These are phyloP conservation scores for Torrubiellomyces zombiae DNA, from an alignment of 2,329 filamentous ascomycete species.

Conservation along the genomic window DNA sequence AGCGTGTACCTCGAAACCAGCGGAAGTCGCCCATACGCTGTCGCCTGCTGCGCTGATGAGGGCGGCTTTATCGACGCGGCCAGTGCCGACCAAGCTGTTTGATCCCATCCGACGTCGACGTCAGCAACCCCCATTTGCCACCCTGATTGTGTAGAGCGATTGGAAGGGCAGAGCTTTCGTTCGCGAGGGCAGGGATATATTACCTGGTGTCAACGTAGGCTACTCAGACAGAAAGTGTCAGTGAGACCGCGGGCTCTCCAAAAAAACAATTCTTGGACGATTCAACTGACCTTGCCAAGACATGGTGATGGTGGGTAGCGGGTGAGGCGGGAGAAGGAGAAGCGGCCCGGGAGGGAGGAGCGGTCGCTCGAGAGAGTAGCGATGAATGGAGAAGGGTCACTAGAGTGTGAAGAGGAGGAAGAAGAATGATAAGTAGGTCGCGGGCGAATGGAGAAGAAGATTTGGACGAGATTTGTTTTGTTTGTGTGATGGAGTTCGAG, in stretches of 20 bases:
- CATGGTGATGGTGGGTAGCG: constrained; percentile 28
- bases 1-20: constrained; percentile 53
- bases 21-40: constrained; percentile 58
- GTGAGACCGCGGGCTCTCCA: too few species aligned
- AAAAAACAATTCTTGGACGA: too few species aligned
- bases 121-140: constrained; percentile 8
- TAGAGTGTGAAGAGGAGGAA: too few species aligned
- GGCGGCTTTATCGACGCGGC: constrained; percentile 68
- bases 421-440: too few species aligned
- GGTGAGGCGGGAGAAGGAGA: constrained; percentile 2
- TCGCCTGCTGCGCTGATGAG: constrained; percentile 71
- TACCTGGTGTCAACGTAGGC: constrained; percentile 37
- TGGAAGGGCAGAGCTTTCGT: background rate
- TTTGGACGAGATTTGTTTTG: too few species aligned
- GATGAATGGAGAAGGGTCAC: too few species aligned
- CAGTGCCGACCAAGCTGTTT: constrained; percentile 69
- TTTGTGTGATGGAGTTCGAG: constrained; percentile 5
- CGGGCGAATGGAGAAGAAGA: too few species aligned
- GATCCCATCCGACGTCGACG: too few species aligned
- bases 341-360: too few species aligned
- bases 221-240: constrained; percentile 12
- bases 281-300: constrained; percentile 59
- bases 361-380: too few species aligned
- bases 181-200: constrained; percentile 3
- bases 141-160: background rate